Conservation (phyloP, 306 rosid genomes). For the Prinsepia uniflora region DNA sequence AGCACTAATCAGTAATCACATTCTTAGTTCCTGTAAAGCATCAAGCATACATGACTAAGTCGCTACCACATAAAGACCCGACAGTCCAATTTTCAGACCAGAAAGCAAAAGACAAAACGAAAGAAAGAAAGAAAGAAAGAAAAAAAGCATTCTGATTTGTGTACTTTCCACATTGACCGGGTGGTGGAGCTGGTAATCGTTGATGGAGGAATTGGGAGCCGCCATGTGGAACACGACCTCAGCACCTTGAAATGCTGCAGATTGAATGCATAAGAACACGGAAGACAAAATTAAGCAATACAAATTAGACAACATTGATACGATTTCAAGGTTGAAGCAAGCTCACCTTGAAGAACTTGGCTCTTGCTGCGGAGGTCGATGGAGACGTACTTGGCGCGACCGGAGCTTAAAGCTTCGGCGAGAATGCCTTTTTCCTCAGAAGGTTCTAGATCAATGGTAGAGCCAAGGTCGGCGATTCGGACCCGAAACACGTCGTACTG, state of each 20-base stretch:
- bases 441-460: slow-evolving; percentile 55
- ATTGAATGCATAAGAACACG: background rate
- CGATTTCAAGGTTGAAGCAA: background rate
- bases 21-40: slow-evolving; percentile 66
- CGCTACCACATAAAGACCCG: no score
- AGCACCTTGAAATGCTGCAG: slow-evolving; percentile 70
- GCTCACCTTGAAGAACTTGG: slow-evolving; percentile 59
- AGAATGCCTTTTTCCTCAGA: slow-evolving; percentile 60
- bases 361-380: slow-evolving; percentile 73
- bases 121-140: background rate
- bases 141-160: background rate
- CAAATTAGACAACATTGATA: background rate
- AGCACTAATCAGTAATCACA: slow-evolving; percentile 80
- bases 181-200: slow-evolving; percentile 68
- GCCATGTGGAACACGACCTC: slow-evolving; percentile 98
- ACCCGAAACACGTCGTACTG: slow-evolving; percentile 41
- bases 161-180: slow-evolving; percentile 90
- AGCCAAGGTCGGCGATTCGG: slow-evolving; percentile 73
- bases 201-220: slow-evolving; percentile 89
- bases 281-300: background rate
- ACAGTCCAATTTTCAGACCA: background rate
- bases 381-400: slow-evolving; percentile 62
- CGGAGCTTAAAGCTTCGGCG: slow-evolving; percentile 64
- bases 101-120: background rate
- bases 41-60: background rate